A percentile compares a stretch with the other conserved stretches of the same genome.
These are phyloP conservation scores for Buddleja alternifolia DNA, from an alignment of 257 asterid genomes.

Conservation along the genomic window DNA sequence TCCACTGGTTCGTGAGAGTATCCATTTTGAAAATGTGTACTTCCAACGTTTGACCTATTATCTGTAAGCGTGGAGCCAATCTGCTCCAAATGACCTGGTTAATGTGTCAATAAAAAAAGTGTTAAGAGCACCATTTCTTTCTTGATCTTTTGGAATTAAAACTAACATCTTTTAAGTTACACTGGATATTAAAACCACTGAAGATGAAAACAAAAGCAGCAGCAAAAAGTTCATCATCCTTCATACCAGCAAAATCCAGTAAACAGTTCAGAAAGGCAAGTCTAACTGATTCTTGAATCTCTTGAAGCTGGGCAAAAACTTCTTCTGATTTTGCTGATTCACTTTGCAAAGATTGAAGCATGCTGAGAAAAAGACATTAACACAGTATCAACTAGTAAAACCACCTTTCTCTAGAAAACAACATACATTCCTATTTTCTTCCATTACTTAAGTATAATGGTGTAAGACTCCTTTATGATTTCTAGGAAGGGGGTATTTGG, in stretches of 20 bases:
- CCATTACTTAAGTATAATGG: slow-evolving; percentile 10
- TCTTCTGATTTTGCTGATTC: slow-evolving; percentile 84
- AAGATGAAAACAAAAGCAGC: slow-evolving; percentile 17
- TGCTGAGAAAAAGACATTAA: slow-evolving; percentile 54
- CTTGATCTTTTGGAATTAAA: slow-evolving; percentile 14
- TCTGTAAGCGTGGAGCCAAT: slow-evolving; percentile 67
- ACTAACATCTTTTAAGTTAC: slow-evolving; percentile 3
- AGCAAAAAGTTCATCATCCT: slow-evolving; percentile 22
- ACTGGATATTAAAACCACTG: background rate
- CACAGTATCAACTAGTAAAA: slow-evolving; percentile 7
- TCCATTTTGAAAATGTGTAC: slow-evolving; percentile 64
- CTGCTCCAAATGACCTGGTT: slow-evolving; percentile 78
- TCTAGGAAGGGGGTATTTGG: background rate
- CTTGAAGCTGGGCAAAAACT: slow-evolving; percentile 74
- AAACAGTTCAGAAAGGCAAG: slow-evolving; percentile 87
- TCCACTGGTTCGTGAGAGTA: slow-evolving; percentile 56
- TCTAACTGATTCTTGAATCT: slow-evolving; percentile 88
- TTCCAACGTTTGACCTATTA: slow-evolving; percentile 54
- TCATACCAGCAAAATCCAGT: slow-evolving; percentile 86
- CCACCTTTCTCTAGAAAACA: slow-evolving; percentile 26
- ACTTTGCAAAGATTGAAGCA: slow-evolving; percentile 75
- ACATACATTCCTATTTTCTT: slow-evolving; percentile 13
- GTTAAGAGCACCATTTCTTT: slow-evolving; percentile 28
- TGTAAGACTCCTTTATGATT: background rate
- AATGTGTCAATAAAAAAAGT: slow-evolving; percentile 31